Evolutionary conservation across 371 early-diverging fungal species (phyloP).

Genomic region (Cokeromyces recurvatus): DNA sequence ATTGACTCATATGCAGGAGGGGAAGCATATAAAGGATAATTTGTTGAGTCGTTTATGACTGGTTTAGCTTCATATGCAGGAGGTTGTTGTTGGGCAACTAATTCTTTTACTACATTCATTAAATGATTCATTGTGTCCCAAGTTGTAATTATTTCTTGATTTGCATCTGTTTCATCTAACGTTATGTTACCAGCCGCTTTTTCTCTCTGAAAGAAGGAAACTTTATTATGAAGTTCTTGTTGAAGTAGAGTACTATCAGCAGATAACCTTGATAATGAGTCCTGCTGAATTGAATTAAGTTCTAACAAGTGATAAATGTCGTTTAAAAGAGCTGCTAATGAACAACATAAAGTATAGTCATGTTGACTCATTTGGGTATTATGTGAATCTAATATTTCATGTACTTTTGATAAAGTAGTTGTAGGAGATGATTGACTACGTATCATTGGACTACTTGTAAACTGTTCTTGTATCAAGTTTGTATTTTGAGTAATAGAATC

Average conservation of each 20-base stretch:
- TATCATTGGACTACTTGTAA: constrained; percentile 3
- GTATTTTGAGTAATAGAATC: constrained; percentile 33
- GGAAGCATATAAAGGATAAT: no score
- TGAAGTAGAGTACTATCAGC: constrained; percentile 12
- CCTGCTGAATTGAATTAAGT: background rate
- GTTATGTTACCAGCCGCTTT: constrained; percentile 12
- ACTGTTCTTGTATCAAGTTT: constrained; percentile 8
- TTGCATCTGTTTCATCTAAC: background rate
- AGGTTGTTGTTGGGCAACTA: constrained; percentile 10
- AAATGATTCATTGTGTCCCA: constrained; percentile 42
- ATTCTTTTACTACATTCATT: constrained; percentile 25
- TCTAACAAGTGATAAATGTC: constrained; percentile 39
- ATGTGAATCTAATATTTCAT: constrained; percentile 23
- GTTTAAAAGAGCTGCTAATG: constrained; percentile 36
- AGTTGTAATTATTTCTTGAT: constrained; percentile 20
- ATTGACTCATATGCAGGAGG: no score
- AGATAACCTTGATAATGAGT: no score
- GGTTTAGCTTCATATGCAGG: constrained; percentile 10
- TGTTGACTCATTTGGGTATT: no score
- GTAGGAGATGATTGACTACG: constrained; percentile 30
- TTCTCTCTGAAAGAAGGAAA: constrained; percentile 20
- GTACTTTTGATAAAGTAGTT: constrained; percentile 24
- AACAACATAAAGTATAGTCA: constrained; percentile 40
- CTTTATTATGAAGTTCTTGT: constrained; percentile 22
- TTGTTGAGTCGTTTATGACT: no score